Evolutionary conservation across 805 yeast genomes (phyloP).

Genomic region (Suhomyces sp.): DNA sequence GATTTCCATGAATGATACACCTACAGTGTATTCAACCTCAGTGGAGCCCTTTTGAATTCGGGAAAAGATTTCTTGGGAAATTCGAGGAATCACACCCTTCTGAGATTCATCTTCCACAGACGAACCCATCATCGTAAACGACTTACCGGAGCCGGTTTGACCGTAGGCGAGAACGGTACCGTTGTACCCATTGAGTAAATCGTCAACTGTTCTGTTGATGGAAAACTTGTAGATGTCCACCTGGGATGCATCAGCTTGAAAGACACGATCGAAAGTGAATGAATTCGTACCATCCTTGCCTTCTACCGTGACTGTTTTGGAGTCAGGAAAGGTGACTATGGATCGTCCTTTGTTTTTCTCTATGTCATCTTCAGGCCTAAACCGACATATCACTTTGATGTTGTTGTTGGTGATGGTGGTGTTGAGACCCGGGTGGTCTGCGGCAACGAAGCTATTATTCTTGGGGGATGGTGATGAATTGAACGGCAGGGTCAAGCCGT

Average conservation of each 20-base stretch:
- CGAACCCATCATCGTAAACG: conserved; percentile 76
- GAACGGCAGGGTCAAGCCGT: conserved; percentile 4
- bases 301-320: conserved; percentile 25
- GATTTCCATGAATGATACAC: conserved; percentile 76
- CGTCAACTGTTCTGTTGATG: conserved; percentile 62
- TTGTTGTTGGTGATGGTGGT: conserved; percentile 22
- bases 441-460: conserved; percentile 3
- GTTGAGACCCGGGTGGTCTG: conserved; percentile 5
- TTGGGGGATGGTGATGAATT: conserved; percentile 2
- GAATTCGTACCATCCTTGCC: conserved; percentile 25
- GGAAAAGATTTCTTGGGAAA: conserved; percentile 63
- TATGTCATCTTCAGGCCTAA: conserved; percentile 53
- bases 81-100: conserved; percentile 72
- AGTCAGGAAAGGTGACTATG: conserved; percentile 22
- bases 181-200: conserved; percentile 71
- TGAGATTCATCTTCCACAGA: conserved; percentile 24
- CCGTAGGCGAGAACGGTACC: conserved; percentile 80
- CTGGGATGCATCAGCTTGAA: conserved; percentile 52
- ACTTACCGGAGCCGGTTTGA: conserved; percentile 76
- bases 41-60: conserved; percentile 45
- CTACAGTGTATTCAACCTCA: conserved; percentile 62
- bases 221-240: conserved; percentile 58
- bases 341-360: conserved; percentile 28
- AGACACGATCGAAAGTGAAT: conserved; percentile 68
- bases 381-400: conserved; percentile 70